A percentile compares a stretch with the other conserved stretches of the same genome.
Conservation (phyloP, 768 basidiomycete genomes). For the Tubosaeta brunneosetosa region DNA sequence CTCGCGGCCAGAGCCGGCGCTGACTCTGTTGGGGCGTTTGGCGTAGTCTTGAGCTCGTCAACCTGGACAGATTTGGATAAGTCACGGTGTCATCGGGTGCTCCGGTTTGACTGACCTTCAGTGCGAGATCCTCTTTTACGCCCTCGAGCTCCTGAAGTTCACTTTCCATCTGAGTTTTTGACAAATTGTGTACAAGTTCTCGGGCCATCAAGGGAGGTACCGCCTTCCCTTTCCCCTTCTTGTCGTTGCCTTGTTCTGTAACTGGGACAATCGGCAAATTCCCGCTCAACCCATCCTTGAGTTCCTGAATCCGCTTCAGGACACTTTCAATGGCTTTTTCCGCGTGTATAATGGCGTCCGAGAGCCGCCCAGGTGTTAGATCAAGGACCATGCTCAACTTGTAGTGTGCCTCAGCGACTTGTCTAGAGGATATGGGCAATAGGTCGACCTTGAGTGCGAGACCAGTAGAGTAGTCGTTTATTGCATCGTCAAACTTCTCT, state of each 20-base stretch:
- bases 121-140: slow-evolving; percentile 73
- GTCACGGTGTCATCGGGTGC: neutral
- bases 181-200: slow-evolving; percentile 62
- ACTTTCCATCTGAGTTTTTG: slow-evolving; percentile 63
- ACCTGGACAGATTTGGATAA: slow-evolving; percentile 48
- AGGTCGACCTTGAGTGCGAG: slow-evolving; percentile 67
- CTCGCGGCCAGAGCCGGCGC: slow-evolving; percentile 70
- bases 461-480: slow-evolving; percentile 78
- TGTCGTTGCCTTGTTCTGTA: slow-evolving; percentile 32
- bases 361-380: slow-evolving; percentile 77
- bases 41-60: slow-evolving; percentile 83
- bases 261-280: slow-evolving; percentile 32
- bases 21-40: slow-evolving; percentile 53
- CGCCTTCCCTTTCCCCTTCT: slow-evolving; percentile 72
- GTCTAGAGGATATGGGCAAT: slow-evolving; percentile 83
- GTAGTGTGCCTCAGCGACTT: slow-evolving; percentile 91
- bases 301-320: slow-evolving; percentile 58
- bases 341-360: slow-evolving; percentile 78
- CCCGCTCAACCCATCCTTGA: slow-evolving; percentile 43
- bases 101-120: slow-evolving; percentile 53
- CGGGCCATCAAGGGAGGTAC: slow-evolving; percentile 37
- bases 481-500: slow-evolving; percentile 97
- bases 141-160: slow-evolving; percentile 78
- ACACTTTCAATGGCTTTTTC: slow-evolving; percentile 79
- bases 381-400: slow-evolving; percentile 93